These are phyloP conservation scores for Sporothrix luriei DNA, from an alignment of 2,329 filamentous ascomycete species.

Conservation along the genomic window DNA sequence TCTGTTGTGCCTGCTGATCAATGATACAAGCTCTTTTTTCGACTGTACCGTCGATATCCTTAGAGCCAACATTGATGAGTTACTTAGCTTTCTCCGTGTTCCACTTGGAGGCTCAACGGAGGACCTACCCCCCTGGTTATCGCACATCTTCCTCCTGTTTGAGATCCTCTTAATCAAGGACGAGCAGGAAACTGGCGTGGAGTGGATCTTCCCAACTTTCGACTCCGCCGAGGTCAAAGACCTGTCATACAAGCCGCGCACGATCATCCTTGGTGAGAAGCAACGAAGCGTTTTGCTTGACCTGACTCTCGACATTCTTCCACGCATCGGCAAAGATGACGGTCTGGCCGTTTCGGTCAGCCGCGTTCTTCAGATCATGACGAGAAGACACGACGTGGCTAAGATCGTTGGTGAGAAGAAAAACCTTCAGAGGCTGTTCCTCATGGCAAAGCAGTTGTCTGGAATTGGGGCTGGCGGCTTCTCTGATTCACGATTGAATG, in stretches of 20 bases:
- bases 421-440: slow-evolving; percentile 85
- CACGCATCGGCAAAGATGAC: slow-evolving; percentile 84
- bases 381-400: slow-evolving; percentile 74
- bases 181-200: slow-evolving; percentile 72
- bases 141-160: slow-evolving; percentile 83
- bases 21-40: slow-evolving; percentile 77
- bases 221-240: slow-evolving; percentile 54
- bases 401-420: slow-evolving; percentile 79
- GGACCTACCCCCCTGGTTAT: slow-evolving; percentile 88
- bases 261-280: slow-evolving; percentile 63
- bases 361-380: slow-evolving; percentile 84
- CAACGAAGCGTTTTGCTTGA: slow-evolving; percentile 73
- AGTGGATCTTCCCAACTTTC: slow-evolving; percentile 64
- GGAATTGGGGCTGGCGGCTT: slow-evolving; percentile 76
- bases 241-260: slow-evolving; percentile 61
- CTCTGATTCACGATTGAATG: slow-evolving; percentile 54
- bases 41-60: slow-evolving; percentile 72
- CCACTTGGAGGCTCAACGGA: slow-evolving; percentile 67
- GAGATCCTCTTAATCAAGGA: slow-evolving; percentile 91
- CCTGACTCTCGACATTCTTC: slow-evolving; percentile 78
- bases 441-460: slow-evolving; percentile 92
- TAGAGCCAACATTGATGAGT: slow-evolving; percentile 72
- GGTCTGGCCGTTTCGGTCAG: slow-evolving; percentile 79
- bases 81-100: slow-evolving; percentile 78
- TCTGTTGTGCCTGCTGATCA: slow-evolving; percentile 82